Conservation (phyloP, 225 moss, liverwort and hornwort species). For the Bryum argenteum region DNA sequence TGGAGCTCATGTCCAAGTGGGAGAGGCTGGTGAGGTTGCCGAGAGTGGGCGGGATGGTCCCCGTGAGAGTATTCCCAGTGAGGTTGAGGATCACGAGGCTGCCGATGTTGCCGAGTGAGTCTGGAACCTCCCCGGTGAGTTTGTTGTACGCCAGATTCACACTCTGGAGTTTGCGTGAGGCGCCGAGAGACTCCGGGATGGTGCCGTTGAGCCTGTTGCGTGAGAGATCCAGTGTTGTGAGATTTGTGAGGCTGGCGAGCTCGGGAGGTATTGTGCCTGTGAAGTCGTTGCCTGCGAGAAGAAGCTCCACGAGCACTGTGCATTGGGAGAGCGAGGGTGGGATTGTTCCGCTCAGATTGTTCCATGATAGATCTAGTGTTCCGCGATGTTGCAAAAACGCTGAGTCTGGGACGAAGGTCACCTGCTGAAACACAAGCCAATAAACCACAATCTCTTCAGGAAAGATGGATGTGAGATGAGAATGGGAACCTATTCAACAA, state of each 20-base stretch:
- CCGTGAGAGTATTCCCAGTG: conserved; percentile 52
- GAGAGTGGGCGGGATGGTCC: conserved; percentile 50
- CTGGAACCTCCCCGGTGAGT: conserved; percentile 50
- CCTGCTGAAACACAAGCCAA: conserved; percentile 28
- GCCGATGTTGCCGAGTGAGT: conserved; percentile 47
- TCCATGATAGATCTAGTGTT: conserved; percentile 80
- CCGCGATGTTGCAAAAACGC: conserved; percentile 84
- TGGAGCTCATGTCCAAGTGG: conserved; percentile 55
- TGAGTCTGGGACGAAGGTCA: conserved; percentile 61
- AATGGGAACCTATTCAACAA: too few relatives aligned
- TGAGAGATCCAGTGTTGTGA: conserved; percentile 49
- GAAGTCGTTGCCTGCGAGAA: conserved; percentile 52
- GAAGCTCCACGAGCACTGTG: conserved; percentile 54
- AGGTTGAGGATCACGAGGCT: conserved; percentile 57
- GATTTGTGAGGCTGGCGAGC: conserved; percentile 39
- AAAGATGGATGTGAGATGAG: too few relatives aligned
- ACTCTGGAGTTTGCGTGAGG: conserved; percentile 44
- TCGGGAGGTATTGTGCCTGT: conserved; percentile 49
- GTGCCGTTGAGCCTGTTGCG: conserved; percentile 46
- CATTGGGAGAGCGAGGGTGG: conserved; percentile 47
- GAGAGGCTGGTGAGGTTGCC: conserved; percentile 55
- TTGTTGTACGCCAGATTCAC: conserved; percentile 59
- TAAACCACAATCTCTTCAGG: not conserved
- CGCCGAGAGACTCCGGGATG: conserved; percentile 49
- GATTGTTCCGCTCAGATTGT: conserved; percentile 49